A percentile compares a stretch with the other conserved stretches of the same genome.
Conservation (phyloP, 768 basidiomycete species). For the Hydnomerulius pinastri region DNA sequence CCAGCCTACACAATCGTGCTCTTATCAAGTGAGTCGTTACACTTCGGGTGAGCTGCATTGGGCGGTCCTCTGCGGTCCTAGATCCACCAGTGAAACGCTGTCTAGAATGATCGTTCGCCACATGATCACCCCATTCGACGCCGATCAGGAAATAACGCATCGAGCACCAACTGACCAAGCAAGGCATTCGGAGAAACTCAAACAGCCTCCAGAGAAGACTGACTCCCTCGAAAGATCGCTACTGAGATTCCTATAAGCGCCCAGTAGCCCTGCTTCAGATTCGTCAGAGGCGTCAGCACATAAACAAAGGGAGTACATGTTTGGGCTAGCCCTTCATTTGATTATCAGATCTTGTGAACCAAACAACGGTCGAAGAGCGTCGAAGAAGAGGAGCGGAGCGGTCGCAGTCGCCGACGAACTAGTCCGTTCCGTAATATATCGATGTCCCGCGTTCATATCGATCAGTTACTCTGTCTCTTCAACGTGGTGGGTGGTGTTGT, state of each 20-base stretch:
- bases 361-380: no score
- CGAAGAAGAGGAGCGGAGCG: background rate
- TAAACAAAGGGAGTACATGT: constrained; percentile 11
- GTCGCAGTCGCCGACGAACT: constrained; percentile 14
- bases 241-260: constrained; percentile 17
- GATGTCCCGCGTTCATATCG: constrained; percentile 33
- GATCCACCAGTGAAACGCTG: no score
- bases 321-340: constrained; percentile 4
- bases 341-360: no score
- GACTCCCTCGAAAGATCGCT: constrained; percentile 11
- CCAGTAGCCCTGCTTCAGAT: constrained; percentile 10
- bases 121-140: background rate
- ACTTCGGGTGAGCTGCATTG: no score
- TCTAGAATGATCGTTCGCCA: no score
- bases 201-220: no score
- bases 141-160: background rate
- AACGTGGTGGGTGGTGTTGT: constrained; percentile 27
- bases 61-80: no score
- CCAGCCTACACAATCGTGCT: no score
- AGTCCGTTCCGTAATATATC: constrained; percentile 14
- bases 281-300: background rate
- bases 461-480: constrained; percentile 55
- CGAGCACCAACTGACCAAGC: background rate
- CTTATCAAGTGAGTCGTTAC: no score
- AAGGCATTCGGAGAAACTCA: background rate